phyloP scores from a whole-genome alignment of 2,329 filamentous ascomycete species.

The Fusarium compactum region DNA sequence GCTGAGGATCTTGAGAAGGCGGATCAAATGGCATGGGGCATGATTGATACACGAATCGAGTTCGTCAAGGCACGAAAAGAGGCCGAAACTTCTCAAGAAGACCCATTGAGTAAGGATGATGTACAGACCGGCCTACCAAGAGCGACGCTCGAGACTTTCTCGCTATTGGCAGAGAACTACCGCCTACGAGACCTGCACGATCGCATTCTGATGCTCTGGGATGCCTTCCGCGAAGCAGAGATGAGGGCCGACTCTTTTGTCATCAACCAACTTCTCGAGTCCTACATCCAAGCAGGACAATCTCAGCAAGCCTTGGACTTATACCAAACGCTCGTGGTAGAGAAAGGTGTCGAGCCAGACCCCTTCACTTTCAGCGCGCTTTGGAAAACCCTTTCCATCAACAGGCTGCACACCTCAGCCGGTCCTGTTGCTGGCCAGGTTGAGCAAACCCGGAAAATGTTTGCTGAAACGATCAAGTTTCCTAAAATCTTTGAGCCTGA shows the following conservation, averaged over 20 bases:
- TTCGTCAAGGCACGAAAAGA: slow-evolving; percentile 65
- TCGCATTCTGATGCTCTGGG: slow-evolving; percentile 70
- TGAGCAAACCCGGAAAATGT: slow-evolving; percentile 56
- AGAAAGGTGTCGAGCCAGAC: slow-evolving; percentile 68
- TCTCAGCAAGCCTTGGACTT: slow-evolving; percentile 65
- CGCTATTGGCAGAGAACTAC: slow-evolving; percentile 79
- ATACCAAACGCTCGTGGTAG: slow-evolving; percentile 65
- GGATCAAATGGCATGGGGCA: slow-evolving; percentile 78
- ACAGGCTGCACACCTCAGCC: slow-evolving; percentile 56
- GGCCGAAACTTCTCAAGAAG: neutral
- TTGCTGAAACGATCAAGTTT: slow-evolving; percentile 63
- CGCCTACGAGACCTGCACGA: slow-evolving; percentile 69
- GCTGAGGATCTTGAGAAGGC: slow-evolving; percentile 68
- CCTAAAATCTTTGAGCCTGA: slow-evolving; percentile 58
- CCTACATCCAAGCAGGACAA: slow-evolving; percentile 71
- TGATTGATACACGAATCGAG: slow-evolving; percentile 77
- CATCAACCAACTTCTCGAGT: slow-evolving; percentile 81
- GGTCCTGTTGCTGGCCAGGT: slow-evolving; percentile 49
- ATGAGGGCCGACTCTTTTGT: slow-evolving; percentile 79
- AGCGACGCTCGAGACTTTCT: slow-evolving; percentile 83
- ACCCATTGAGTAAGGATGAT: neutral
- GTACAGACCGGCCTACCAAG: slow-evolving; percentile 57
- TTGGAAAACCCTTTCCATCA: slow-evolving; percentile 70
- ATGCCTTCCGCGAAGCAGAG: slow-evolving; percentile 71
- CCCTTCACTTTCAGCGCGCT: slow-evolving; percentile 76